Conservation (phyloP, 2,329 filamentous ascomycete species). For the Verticillium longisporum region DNA sequence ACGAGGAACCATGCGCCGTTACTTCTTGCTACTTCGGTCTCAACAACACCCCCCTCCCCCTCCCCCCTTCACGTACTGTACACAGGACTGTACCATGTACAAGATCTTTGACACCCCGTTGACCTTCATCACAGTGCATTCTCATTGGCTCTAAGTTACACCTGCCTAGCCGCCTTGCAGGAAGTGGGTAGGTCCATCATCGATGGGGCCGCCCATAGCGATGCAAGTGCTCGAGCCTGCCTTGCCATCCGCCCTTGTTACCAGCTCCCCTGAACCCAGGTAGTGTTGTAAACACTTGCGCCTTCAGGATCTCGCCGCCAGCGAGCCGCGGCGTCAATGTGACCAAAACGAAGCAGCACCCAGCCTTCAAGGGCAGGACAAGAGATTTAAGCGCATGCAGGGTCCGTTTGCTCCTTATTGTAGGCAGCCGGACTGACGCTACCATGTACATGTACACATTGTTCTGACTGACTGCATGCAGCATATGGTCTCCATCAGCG, state of each 20-base stretch:
- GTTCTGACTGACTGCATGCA: neutral
- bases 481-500: neutral
- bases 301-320: neutral
- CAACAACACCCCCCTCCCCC: neutral
- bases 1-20: no score
- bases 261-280: neutral
- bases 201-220: neutral
- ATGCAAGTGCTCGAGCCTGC: slow-evolving; percentile 14
- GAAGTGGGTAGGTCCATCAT: slow-evolving; percentile 1
- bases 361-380: neutral
- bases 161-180: slow-evolving; percentile 15
- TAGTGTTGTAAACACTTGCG: neutral
- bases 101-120: neutral
- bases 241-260: neutral
- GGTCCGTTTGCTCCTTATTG: neutral
- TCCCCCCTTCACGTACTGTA: no score
- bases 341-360: neutral
- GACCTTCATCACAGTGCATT: slow-evolving; percentile 2
- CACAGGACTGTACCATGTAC: neutral
- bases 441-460: no score
- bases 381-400: neutral
- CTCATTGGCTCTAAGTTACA: slow-evolving; percentile 7
- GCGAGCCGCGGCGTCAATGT: neutral
- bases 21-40: neutral
- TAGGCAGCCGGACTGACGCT: no score